Base-by-base conservation (phyloP, 2,329 filamentous ascomycete species). In the Helotiales sp. region DNA sequence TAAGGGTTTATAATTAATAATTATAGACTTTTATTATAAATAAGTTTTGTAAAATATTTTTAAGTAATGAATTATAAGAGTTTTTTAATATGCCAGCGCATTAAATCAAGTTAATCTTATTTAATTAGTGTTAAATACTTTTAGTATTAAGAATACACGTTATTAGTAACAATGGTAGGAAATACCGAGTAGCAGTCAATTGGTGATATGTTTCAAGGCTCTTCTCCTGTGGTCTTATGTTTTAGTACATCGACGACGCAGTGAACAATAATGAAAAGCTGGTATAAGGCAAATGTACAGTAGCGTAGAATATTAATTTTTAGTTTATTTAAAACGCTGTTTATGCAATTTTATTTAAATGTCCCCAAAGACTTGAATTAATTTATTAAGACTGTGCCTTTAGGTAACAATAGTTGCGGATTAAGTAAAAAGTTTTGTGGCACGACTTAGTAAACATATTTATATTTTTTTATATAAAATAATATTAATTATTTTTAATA, bases 381-480 rank as follows among this genome's bases (percentile, higher is more conserved):
- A 61, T 28, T 49, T 65, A 57, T 65, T 32, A 32, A 2, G 49
- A 34, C 5, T 3, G 1, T 26, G 54, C 50, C 28, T 1, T 1
- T 59, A 20, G 5, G 3, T 8, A 22, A 50, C n/a, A 45, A 22
- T 22, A 15, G 52, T 17, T 43, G 37, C 26, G 8, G 43, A 47
- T 64, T 63, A 32, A 69, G 34, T 64, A 17, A 24, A 32, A 13
- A 30, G 58, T 69, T 61, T 28, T 70, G 22, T 64, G 40, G 20
- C 65, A 30, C 40, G 65, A 66, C 28, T 30, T 70, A 24, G 60
- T 68, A 70, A 52, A n/a, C 24, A 28, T 43, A 65, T 37, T 45
- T 50, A 17, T 54, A 64, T 34, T n/a, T n/a, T 17, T 8, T 15
- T 49, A 32, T 24, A 34, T 50, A 59, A 17, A 69, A 54, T 63